Base-by-base conservation (phyloP, 2,329 filamentous ascomycete species). In the Alternaria sp. region DNA sequence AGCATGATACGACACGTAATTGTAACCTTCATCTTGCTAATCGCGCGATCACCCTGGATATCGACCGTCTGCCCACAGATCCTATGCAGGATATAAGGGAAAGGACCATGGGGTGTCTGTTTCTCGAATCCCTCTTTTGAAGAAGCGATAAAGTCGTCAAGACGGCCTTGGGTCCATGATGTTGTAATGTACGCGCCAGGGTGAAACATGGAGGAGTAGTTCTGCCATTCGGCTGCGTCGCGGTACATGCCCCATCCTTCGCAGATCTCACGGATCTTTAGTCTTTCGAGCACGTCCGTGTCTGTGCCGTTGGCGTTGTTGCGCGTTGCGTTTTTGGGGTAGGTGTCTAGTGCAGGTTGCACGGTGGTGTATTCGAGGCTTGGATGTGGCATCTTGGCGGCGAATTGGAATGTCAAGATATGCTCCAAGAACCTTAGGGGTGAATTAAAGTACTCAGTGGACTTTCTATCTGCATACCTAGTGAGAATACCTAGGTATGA, bases 351-450 rank as follows among this genome's bases (percentile, higher is more conserved):
- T 12, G 44, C 27, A 27, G 44, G 44, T 18, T 48, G 27, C 27
- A 48, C 27, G 10, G 44, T 48, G 27, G 44, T 48, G 44, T 48
- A 48, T 48, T 48, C 27, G 16, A 48, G 44, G 44, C 44, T 48
- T 48, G 44, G 27, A 3, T 48, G 27, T 30, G 44, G 44, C 44
- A 48, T 48, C 12, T 30, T 48, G 27, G 27, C 11, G 27, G 44
- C 12, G n/a, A 0, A 0, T 20, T 20, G 11, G 10, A 10, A 12
- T 12, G n/a, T 46, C 7, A n/a, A 5, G 5, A n/a, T 46, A 0
- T 46, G 44, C 22, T 41, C 4, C 4, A 5, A 22, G 40, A 22
- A 12, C 1, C 0, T 10, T 22, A 7, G 0, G 5, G 1, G 18
- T 10, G 9, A 18, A 18, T 22, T 5, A 2, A 22, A 20, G 18